Base-by-base conservation (phyloP, 495 filamentous ascomycete genomes). In the Penicillium pulvis region DNA sequence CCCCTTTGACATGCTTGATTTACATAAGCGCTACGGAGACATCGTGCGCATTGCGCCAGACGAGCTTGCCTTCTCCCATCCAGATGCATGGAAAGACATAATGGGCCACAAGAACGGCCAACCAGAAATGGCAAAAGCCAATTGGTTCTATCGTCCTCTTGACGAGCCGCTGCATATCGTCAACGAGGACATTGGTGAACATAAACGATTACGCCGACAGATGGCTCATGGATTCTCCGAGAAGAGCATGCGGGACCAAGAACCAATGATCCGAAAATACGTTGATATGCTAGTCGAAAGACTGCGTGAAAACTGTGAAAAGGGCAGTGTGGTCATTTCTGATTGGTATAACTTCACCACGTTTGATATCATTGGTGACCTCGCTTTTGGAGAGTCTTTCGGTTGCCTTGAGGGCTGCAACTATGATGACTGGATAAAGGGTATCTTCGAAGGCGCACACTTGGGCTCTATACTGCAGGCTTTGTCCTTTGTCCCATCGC, bases 341-440 rank as follows among this genome's bases (percentile, higher is more conserved):
- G 66, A 77, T 36, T 86, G 83, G 85, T 83, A 79, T 52, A 85
- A 83, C 50, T 87, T 67, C 60, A 80, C 78, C 2, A 85, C 83
- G 16, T 87, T 87, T 60, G 86, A 87, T 62, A 70, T 86, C 20
- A 83, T 85, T 59, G 84, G 83, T 3, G 83, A 87, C 60, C 69
- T 88, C 31, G 77, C 78, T 14, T 86, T 87, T 71, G 83, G 82
- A 1, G 77, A 87, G 58, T 73, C 76, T 19, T 87, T 89, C 53
- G 77, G 75, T 14, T 83, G 81, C 42, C 65, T 88, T 10, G 63
- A 81, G 23, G 71, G 66, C 10, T 71, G 70, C 10, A 63, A 73
- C 1, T 80, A 81, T 49, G 77, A 87, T 70, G 74, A 75, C 7
- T 89, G 82, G 81, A 77, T 88, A 8, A 64, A 69, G 31, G 56